A percentile compares a stretch with the other conserved stretches of the same genome.
Conservation (phyloP, 768 basidiomycete genomes). For the Hemileccinum impolitum region DNA sequence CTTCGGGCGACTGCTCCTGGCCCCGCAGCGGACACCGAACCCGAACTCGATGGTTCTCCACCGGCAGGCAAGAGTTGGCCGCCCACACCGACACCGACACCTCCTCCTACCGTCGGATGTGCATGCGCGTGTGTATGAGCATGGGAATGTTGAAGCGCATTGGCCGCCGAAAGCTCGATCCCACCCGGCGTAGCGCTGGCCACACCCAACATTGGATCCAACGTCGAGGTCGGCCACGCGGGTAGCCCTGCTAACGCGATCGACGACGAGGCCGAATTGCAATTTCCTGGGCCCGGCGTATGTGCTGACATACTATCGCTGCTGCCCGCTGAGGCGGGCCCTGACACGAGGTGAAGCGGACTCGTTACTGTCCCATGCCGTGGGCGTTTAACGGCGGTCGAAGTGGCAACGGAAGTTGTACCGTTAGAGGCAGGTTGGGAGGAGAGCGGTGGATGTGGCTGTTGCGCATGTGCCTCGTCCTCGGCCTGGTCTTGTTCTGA, state of each 20-base stretch:
- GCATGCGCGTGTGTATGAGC: slow-evolving; percentile 7
- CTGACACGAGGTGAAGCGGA: slow-evolving; percentile 18
- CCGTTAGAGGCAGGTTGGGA: slow-evolving; percentile 11
- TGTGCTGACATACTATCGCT: slow-evolving; percentile 19
- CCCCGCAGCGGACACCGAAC: slow-evolving; percentile 2
- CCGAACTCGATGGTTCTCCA: slow-evolving; percentile 14
- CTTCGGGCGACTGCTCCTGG: slow-evolving; percentile 10
- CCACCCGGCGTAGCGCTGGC: slow-evolving; percentile 32
- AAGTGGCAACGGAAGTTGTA: neutral
- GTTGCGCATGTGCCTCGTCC: slow-evolving; percentile 18
- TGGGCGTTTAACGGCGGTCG: slow-evolving; percentile 21
- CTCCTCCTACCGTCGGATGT: slow-evolving; percentile 11
- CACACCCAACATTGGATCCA: slow-evolving; percentile 31
- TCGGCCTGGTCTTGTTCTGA: slow-evolving; percentile 30
- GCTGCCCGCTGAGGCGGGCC: slow-evolving; percentile 13
- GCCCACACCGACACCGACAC: slow-evolving; percentile 3
- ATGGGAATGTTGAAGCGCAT: slow-evolving; percentile 9
- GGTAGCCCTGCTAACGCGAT: slow-evolving; percentile 28
- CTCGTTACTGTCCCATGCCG: slow-evolving; percentile 28
- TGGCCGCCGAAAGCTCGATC: slow-evolving; percentile 25
- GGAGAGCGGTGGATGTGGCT: neutral
- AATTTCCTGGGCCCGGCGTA: slow-evolving; percentile 15
- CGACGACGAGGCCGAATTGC: slow-evolving; percentile 14
- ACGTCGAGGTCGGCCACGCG: slow-evolving; percentile 31
- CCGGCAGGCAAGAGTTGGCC: slow-evolving; percentile 20